Conservation (phyloP, 2,329 filamentous ascomycete genomes). For the Aspergillus pseudoglaucus region DNA sequence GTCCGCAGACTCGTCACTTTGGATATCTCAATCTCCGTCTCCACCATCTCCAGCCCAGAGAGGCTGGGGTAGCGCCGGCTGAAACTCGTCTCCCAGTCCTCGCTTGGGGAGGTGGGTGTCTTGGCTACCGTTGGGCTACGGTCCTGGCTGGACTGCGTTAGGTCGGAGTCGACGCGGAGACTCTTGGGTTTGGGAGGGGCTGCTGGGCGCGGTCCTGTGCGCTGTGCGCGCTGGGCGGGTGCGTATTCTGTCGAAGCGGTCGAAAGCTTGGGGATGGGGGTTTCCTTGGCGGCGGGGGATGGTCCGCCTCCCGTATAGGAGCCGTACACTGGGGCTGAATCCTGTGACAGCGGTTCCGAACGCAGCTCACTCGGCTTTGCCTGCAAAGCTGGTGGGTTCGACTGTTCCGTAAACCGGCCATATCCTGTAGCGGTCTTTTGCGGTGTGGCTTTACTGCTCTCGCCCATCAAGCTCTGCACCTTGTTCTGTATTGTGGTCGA, state of each 20-base stretch:
- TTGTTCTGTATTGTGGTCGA: slow-evolving; percentile 87
- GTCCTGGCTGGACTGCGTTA: slow-evolving; percentile 17
- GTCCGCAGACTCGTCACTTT: slow-evolving; percentile 33
- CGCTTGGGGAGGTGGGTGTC: slow-evolving; percentile 30
- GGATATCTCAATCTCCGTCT: slow-evolving; percentile 53
- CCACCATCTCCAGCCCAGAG: slow-evolving; percentile 80
- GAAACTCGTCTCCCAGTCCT: slow-evolving; percentile 66
- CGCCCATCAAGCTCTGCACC: slow-evolving; percentile 73
- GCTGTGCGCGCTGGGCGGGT: slow-evolving; percentile 11
- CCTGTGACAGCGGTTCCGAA: slow-evolving; percentile 13
- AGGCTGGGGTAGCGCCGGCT: slow-evolving; percentile 81
- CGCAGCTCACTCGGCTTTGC: slow-evolving; percentile 30
- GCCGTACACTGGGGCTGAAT: slow-evolving; percentile 8
- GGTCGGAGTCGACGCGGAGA: slow-evolving; percentile 42
- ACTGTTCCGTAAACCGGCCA: slow-evolving; percentile 67
- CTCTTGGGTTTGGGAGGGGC: slow-evolving; percentile 57
- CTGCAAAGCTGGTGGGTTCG: slow-evolving; percentile 30
- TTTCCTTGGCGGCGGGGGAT: slow-evolving; percentile 7
- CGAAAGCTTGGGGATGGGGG: slow-evolving; percentile 8
- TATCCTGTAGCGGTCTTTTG: slow-evolving; percentile 79
- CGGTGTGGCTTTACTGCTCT: slow-evolving; percentile 59
- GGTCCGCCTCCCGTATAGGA: slow-evolving; percentile 4
- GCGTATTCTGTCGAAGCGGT: slow-evolving; percentile 16
- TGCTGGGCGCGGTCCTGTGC: slow-evolving; percentile 40
- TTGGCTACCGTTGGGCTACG: slow-evolving; percentile 22